phyloP scores from a whole-genome alignment of 2,329 filamentous ascomycete genomes.

The Xylaria arbuscula region DNA sequence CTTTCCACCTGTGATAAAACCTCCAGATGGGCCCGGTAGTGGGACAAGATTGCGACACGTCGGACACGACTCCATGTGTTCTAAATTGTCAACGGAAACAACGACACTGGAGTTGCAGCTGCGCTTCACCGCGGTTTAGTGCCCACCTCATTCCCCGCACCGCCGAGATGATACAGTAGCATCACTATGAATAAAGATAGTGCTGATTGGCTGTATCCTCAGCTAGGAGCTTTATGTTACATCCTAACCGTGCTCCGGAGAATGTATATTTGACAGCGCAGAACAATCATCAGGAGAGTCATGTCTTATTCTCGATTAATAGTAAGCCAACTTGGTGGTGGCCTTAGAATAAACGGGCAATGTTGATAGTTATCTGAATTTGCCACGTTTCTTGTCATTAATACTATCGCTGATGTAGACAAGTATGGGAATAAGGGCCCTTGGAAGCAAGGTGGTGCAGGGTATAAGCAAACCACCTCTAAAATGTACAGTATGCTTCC shows the following conservation, averaged over 20 bases:
- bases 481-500: slow-evolving; percentile 7
- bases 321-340: too few species aligned
- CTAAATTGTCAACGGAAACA: not conserved
- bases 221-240: not conserved
- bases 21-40: slow-evolving; percentile 38
- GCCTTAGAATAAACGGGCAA: too few species aligned
- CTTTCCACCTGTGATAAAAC: slow-evolving; percentile 37
- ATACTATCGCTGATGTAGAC: too few species aligned
- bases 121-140: not conserved
- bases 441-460: not conserved
- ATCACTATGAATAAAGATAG: not conserved
- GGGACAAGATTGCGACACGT: slow-evolving; percentile 29
- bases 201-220: not conserved
- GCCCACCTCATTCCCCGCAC: not conserved
- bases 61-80: not conserved
- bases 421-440: not conserved
- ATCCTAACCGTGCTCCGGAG: too few species aligned
- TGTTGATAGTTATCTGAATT: too few species aligned
- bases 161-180: not conserved
- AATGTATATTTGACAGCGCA: too few species aligned
- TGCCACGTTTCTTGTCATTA: too few species aligned
- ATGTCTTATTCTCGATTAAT: too few species aligned
- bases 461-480: not conserved
- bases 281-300: too few species aligned
- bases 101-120: not conserved